phyloP scores from a whole-genome alignment of 176 grass and related monocot genomes.

The Oryza officinalis region DNA sequence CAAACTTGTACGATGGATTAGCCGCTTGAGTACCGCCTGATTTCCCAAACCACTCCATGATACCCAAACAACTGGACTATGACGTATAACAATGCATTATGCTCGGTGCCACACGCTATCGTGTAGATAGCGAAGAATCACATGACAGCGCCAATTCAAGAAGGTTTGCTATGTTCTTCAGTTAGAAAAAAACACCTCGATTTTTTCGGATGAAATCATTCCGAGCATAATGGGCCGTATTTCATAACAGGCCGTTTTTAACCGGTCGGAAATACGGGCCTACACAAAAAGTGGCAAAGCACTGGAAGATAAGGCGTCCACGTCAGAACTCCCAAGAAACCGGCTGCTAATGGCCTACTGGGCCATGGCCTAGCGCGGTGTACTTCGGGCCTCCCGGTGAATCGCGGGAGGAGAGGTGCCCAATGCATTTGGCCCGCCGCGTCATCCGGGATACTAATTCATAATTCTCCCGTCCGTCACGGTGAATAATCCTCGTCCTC shows the following conservation, averaged over 20 bases:
- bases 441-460: not conserved
- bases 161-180: not conserved
- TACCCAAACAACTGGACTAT: not conserved
- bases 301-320: not conserved
- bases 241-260: too few species aligned
- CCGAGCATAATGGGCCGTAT: not conserved
- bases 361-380: not conserved
- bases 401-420: too few species aligned
- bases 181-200: not conserved
- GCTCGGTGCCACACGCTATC: not conserved
- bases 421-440: too few species aligned
- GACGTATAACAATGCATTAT: not conserved
- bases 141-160: not conserved
- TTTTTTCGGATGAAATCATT: not conserved
- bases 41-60: not conserved
- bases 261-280: not conserved
- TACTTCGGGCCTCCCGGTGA: not conserved
- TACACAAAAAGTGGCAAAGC: not conserved
- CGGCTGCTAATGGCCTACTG: too few species aligned
- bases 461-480: not conserved
- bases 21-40: not conserved
- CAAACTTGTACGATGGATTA: not conserved
- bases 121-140: conserved; percentile 11
- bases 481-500: not conserved
- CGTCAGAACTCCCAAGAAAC: too few species aligned